Evolutionary conservation across 2,329 filamentous ascomycete species (phyloP).

Genomic region (Hypoxylon sp.): DNA sequence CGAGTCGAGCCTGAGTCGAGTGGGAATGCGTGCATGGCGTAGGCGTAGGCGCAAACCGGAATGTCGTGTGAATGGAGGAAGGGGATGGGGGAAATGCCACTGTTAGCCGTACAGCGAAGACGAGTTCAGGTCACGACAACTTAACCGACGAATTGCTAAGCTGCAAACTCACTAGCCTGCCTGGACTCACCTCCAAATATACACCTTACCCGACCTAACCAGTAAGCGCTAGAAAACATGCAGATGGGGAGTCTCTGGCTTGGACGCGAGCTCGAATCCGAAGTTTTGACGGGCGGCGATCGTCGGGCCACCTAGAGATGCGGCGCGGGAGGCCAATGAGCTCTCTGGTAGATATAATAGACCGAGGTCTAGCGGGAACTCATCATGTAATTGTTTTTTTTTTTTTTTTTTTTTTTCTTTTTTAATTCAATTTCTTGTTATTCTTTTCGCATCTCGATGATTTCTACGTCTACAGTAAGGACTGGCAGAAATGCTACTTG

Average conservation of each 20-base stretch:
- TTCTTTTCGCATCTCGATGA: background rate
- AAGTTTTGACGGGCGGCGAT: slow-evolving; percentile 19
- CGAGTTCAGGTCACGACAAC: no score
- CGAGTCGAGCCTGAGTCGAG: slow-evolving; percentile 22
- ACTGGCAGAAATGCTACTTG: background rate
- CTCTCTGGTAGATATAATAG: background rate
- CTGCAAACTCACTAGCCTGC: background rate
- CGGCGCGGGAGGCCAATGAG: background rate
- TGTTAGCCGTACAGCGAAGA: slow-evolving; percentile 19
- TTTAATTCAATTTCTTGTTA: background rate
- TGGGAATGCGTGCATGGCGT: background rate
- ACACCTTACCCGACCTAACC: no score
- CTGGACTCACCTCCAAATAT: no score
- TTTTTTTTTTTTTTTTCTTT: no score
- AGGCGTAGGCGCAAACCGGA: slow-evolving; percentile 18
- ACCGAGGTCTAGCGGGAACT: background rate
- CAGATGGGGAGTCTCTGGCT: background rate
- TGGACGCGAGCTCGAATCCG: slow-evolving; percentile 1
- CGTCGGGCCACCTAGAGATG: slow-evolving; percentile 9
- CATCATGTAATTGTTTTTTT: background rate
- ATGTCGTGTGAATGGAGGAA: slow-evolving; percentile 27
- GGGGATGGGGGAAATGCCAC: slow-evolving; percentile 22
- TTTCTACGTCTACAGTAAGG: no score
- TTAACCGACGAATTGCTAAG: background rate
- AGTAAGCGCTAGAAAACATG: background rate